Evolutionary conservation across 176 grass and related monocot species (phyloP).

Genomic region (Neostapfia colusana): DNA sequence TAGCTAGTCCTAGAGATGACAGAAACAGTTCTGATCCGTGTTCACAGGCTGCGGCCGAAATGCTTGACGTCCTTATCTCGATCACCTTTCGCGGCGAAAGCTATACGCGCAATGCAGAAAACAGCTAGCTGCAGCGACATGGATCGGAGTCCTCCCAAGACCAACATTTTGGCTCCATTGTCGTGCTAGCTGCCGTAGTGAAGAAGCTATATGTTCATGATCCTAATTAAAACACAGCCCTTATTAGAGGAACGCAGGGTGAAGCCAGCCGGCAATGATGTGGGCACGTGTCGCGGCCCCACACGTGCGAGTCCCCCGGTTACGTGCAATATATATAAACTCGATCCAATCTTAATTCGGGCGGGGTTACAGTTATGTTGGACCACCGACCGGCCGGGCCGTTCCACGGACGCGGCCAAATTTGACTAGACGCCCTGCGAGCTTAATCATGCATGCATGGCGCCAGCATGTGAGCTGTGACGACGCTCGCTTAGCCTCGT

Average conservation of each 20-base stretch:
- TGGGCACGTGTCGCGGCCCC: constrained; percentile 35
- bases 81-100: constrained; percentile 37
- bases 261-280: constrained; percentile 28
- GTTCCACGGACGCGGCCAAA: constrained; percentile 42
- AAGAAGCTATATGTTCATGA: too few species aligned
- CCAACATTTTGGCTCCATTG: constrained; percentile 29
- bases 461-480: constrained; percentile 67
- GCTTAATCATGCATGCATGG: constrained; percentile 29
- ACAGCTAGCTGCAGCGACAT: not conserved
- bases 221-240: too few species aligned
- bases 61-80: not conserved
- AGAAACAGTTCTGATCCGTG: not conserved
- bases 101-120: constrained; percentile 5
- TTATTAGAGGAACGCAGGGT: not conserved
- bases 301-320: constrained; percentile 18
- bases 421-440: constrained; percentile 48
- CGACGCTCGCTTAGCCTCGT: constrained; percentile 5
- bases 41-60: not conserved
- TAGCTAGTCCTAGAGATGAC: constrained; percentile 2
- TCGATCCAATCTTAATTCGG: not conserved
- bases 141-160: constrained; percentile 25
- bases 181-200: not conserved
- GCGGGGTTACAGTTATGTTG: constrained; percentile 35
- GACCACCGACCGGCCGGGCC: constrained; percentile 40
- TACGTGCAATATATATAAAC: not conserved